A percentile compares a stretch with the other conserved stretches of the same genome.
These are phyloP conservation scores for Ustilago curta DNA, from an alignment of 1,284 basidiomycete genomes.

Conservation along the genomic window DNA sequence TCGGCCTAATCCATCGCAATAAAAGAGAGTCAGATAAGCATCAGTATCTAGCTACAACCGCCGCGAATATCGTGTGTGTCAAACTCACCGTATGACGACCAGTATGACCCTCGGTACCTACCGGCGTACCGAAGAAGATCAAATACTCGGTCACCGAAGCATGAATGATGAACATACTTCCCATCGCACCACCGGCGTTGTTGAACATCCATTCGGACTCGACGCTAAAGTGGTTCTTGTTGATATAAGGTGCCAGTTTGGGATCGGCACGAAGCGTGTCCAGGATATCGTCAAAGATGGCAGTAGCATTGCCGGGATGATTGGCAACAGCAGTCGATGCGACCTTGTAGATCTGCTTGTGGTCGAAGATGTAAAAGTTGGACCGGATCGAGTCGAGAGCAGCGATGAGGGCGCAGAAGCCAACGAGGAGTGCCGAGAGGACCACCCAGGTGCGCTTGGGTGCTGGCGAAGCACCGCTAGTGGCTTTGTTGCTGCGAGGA, in stretches of 20 bases:
- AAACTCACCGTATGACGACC: constrained; percentile 80
- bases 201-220: constrained; percentile 92
- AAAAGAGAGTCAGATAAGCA: not conserved
- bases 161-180: constrained; percentile 94
- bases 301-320: constrained; percentile 58
- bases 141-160: constrained; percentile 84
- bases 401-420: constrained; percentile 31
- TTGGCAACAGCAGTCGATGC: constrained; percentile 50
- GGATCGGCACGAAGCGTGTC: constrained; percentile 54
- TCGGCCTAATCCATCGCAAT: constrained; percentile 74
- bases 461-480: constrained; percentile 4
- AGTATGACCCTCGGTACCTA: constrained; percentile 95
- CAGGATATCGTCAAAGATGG: constrained; percentile 65
- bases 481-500: constrained; percentile 29
- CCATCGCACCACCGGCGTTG: constrained; percentile 99
- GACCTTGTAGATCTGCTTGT: constrained; percentile 54
- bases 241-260: constrained; percentile 58
- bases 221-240: constrained; percentile 56
- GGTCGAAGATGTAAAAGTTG: constrained; percentile 66
- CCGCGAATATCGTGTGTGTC: not conserved
- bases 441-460: constrained; percentile 33
- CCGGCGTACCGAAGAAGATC: constrained; percentile 90
- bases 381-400: constrained; percentile 44
- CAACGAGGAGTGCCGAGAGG: constrained; percentile 32
- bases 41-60: not conserved